Conservation (phyloP, 1,284 basidiomycete species). For the Anthracocystis panici-leucophaei region DNA sequence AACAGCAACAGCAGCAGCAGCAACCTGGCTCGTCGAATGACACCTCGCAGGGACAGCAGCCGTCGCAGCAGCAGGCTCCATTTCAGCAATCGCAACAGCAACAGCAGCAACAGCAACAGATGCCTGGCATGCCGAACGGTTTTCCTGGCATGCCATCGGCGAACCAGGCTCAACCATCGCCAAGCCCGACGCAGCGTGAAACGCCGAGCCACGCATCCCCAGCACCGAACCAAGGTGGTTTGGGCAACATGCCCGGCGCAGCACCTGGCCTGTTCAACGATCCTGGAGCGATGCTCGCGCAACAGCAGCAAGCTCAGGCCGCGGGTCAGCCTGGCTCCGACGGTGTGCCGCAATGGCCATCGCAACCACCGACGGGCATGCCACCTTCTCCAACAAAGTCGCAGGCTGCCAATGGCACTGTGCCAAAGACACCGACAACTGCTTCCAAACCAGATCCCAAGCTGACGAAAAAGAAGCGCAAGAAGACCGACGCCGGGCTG, state of each 20-base stretch:
- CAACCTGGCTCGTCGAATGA: conserved; percentile 16
- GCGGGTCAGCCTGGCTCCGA: conserved; percentile 24
- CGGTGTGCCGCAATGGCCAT: conserved; percentile 39
- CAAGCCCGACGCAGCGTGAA: conserved; percentile 13
- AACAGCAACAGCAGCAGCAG: conserved; percentile 19
- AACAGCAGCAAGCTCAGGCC: conserved; percentile 22
- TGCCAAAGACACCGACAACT: conserved; percentile 28
- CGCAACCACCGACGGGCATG: conserved; percentile 31
- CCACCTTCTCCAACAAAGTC: conserved; percentile 36
- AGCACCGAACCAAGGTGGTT: conserved; percentile 26
- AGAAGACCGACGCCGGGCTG: conserved; percentile 39
- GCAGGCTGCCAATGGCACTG: conserved; percentile 17
- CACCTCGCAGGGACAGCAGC: conserved; percentile 2
- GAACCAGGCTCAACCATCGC: conserved; percentile 19
- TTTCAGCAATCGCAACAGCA: conserved; percentile 17
- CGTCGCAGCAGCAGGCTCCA: conserved; percentile 12
- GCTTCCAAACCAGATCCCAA: conserved; percentile 35
- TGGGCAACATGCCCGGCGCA: conserved; percentile 32
- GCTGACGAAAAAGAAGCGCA: conserved; percentile 45
- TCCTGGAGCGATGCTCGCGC: conserved; percentile 26
- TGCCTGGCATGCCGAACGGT: conserved; percentile 12
- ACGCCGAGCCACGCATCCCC: conserved; percentile 30
- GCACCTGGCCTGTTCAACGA: conserved; percentile 28
- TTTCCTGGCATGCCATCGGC: conserved; percentile 28
- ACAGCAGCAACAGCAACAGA: conserved; percentile 12